Evolutionary conservation across 805 yeast genomes (phyloP).

Genomic region (Metschnikowia kunwiensis): DNA sequence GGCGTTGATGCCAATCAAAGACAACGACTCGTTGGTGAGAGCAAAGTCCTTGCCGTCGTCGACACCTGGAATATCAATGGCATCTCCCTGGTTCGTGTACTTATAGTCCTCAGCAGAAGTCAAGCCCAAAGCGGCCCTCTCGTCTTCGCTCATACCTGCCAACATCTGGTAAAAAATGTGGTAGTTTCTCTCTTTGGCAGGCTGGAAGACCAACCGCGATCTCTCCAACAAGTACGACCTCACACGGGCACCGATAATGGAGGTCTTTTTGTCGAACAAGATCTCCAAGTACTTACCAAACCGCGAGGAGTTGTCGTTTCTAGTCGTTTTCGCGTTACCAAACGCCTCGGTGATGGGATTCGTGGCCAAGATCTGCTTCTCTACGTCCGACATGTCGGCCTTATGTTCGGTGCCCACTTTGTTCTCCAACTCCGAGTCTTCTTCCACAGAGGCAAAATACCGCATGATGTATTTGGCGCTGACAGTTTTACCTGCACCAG

Average conservation of each 20-base stretch:
- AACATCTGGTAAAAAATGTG: constrained; percentile 91
- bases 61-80: constrained; percentile 63
- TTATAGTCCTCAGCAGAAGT: constrained; percentile 64
- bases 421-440: constrained; percentile 32
- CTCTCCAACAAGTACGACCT: constrained; percentile 91
- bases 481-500: constrained; percentile 98
- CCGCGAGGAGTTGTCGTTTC: constrained; percentile 96
- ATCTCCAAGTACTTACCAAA: constrained; percentile 96
- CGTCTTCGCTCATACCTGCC: constrained; percentile 61
- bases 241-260: constrained; percentile 91
- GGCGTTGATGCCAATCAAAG: constrained; percentile 68
- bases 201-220: constrained; percentile 92
- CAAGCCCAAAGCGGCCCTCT: constrained; percentile 58
- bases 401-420: constrained; percentile 36
- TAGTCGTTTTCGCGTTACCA: constrained; percentile 96
- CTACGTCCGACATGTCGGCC: constrained; percentile 81
- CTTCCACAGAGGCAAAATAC: constrained; percentile 92
- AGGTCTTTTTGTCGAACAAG: constrained; percentile 67
- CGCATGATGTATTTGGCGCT: constrained; percentile 97
- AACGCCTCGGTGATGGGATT: constrained; percentile 97
- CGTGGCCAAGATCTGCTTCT: constrained; percentile 91
- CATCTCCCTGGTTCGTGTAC: constrained; percentile 89
- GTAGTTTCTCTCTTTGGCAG: constrained; percentile 84
- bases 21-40: constrained; percentile 72
- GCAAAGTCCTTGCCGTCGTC: constrained; percentile 79